Conservation (phyloP, 2,329 filamentous ascomycete genomes). For the Colletotrichum sp. region DNA sequence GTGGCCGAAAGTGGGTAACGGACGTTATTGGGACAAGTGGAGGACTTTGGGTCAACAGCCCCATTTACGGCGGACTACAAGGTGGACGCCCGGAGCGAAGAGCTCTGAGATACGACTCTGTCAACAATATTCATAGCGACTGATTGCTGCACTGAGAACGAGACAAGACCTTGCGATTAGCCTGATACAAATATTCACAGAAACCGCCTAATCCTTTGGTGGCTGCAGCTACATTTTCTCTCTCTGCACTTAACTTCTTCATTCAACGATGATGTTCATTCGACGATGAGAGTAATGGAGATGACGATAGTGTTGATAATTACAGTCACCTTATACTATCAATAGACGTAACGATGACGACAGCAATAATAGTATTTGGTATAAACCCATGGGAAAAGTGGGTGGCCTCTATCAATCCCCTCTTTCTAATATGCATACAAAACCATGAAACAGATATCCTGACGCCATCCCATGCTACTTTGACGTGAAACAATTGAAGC, state of each 20-base stretch:
- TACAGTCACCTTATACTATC: not conserved
- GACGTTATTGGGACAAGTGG: conserved; percentile 74
- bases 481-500: not conserved
- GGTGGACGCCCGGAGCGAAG: not conserved
- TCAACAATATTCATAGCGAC: not conserved
- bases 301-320: not conserved
- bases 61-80: not conserved
- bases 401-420: not conserved
- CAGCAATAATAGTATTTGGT: no score
- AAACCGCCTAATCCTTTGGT: not conserved
- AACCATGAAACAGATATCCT: not conserved
- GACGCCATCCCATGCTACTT: not conserved
- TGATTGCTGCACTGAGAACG: not conserved
- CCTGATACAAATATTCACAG: not conserved
- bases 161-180: not conserved
- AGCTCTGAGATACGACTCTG: not conserved
- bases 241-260: not conserved
- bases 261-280: not conserved
- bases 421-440: not conserved
- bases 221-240: not conserved
- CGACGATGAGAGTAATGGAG: not conserved
- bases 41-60: conserved; percentile 24
- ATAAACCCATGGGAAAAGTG: not conserved
- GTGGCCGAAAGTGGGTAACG: no score
- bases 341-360: not conserved